Percentiles rank a stretch among this genome's conserved stretches.
phyloP scores from a whole-genome alignment of 139 green algal species.

The Chlorella sorokiniana region DNA sequence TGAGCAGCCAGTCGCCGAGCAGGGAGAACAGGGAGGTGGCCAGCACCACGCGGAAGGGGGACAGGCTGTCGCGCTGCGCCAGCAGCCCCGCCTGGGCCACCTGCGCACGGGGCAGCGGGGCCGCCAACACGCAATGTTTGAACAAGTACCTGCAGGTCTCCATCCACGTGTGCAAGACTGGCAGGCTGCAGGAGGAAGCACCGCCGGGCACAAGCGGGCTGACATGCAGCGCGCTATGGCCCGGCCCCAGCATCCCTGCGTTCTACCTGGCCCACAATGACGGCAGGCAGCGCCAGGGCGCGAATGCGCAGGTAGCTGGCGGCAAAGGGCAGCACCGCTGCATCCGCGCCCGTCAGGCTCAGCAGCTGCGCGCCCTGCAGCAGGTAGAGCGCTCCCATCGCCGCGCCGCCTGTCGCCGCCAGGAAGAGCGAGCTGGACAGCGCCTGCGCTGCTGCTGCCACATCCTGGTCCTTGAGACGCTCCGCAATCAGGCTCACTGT shows the following conservation, averaged over 20 bases:
- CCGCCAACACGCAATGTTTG: too few relatives aligned
- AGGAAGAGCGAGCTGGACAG: constrained; percentile 31
- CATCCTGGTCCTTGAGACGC: constrained; percentile 15
- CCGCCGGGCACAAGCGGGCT: background rate
- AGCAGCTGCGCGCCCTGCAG: constrained; percentile 50
- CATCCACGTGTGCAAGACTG: background rate
- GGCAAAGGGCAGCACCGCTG: constrained; percentile 53
- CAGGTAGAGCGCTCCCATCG: constrained; percentile 31
- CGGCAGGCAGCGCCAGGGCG: constrained; percentile 71
- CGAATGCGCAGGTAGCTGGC: constrained; percentile 75
- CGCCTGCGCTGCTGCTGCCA: background rate
- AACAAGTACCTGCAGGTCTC: background rate
- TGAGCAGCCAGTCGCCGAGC: constrained; percentile 64
- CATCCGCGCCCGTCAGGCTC: constrained; percentile 50
- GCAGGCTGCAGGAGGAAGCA: background rate
- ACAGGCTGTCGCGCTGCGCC: constrained; percentile 56
- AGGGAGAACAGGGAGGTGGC: constrained; percentile 55
- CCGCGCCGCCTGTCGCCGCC: constrained; percentile 8
- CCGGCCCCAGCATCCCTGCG: too few relatives aligned
- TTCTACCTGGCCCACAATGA: constrained; percentile 71
- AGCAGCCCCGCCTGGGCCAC: constrained; percentile 46
- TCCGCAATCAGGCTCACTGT: constrained; percentile 46
- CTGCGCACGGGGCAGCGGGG: background rate
- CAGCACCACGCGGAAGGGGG: constrained; percentile 61
- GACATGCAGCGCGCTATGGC: too few relatives aligned